A percentile compares a stretch with the other conserved stretches of the same genome.
These are phyloP conservation scores for Periconia sp. DNA, from an alignment of 2,329 filamentous ascomycete species.

Conservation along the genomic window DNA sequence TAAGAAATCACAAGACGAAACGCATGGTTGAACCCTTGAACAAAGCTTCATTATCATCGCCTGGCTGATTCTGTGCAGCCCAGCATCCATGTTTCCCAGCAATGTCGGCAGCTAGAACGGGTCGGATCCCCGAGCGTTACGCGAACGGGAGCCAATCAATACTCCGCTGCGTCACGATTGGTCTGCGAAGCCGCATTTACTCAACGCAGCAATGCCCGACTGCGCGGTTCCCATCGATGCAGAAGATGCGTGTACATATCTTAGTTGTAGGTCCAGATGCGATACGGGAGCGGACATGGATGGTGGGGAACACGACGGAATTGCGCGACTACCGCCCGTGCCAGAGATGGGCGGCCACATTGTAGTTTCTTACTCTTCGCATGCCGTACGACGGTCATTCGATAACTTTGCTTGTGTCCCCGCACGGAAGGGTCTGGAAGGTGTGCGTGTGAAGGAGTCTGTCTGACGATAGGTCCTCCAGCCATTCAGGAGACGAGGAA, in stretches of 20 bases:
- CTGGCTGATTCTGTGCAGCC: neutral
- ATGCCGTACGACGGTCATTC: too few species aligned
- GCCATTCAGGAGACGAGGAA: too few species aligned
- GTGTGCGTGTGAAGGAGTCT: too few species aligned
- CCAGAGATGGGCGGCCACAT: too few species aligned
- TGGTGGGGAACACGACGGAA: too few species aligned
- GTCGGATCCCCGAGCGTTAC: slow-evolving; percentile 1
- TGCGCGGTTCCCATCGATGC: neutral
- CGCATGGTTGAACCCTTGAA: too few species aligned
- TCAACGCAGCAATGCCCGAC: neutral
- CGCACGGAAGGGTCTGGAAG: too few species aligned
- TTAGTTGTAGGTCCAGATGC: neutral
- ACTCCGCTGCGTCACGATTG: neutral
- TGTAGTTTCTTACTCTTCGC: too few species aligned
- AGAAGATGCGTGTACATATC: neutral
- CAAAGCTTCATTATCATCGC: neutral
- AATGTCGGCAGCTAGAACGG: neutral
- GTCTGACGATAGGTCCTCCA: too few species aligned
- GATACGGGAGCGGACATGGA: neutral
- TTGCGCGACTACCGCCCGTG: too few species aligned
- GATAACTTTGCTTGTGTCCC: too few species aligned
- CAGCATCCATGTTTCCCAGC: neutral
- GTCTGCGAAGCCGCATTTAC: neutral
- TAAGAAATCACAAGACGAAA: too few species aligned
- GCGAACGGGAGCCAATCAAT: slow-evolving; percentile 2